Conservation (phyloP, 352 stramenopile genomes). For the Phytopythium kandeliae region DNA sequence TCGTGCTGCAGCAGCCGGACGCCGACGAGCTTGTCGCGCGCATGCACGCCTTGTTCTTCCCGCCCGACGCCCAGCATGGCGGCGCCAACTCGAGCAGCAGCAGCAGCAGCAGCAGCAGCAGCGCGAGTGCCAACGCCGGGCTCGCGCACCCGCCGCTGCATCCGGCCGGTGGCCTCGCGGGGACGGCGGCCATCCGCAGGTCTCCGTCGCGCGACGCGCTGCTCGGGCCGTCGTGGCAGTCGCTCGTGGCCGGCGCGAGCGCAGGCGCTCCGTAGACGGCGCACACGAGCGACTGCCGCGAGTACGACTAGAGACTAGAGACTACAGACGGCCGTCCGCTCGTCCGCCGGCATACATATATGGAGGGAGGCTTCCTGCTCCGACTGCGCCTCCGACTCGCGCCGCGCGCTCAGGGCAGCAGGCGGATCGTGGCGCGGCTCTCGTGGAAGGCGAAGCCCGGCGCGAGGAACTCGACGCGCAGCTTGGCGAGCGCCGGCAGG, state of each 20-base stretch:
- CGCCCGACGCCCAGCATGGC: slow-evolving; percentile 13
- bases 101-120: background rate
- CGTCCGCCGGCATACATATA: background rate
- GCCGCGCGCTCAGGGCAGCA: slow-evolving; percentile 7
- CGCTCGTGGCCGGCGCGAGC: slow-evolving; percentile 39
- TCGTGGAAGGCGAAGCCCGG: slow-evolving; percentile 38
- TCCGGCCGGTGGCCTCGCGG: no score
- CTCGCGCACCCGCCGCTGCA: slow-evolving; percentile 3
- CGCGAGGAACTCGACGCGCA: slow-evolving; percentile 36
- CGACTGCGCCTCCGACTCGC: no score
- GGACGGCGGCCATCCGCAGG: slow-evolving; percentile 39
- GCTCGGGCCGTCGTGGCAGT: slow-evolving; percentile 67
- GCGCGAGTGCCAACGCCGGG: background rate
- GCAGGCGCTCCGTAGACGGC: no score
- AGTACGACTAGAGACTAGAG: no score
- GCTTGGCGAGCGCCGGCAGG: slow-evolving; percentile 22
- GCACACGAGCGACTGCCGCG: background rate
- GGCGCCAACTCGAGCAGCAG: background rate
- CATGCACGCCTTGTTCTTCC: slow-evolving; percentile 82
- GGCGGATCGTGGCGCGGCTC: slow-evolving; percentile 29
- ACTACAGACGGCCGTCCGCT: no score
- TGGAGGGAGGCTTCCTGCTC: no score
- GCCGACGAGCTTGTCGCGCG: slow-evolving; percentile 72
- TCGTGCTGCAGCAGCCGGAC: slow-evolving; percentile 78
- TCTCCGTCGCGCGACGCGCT: slow-evolving; percentile 64